A percentile compares a stretch with the other conserved stretches of the same genome.
phyloP scores from a whole-genome alignment of 176 grass and related monocot genomes.

The Dactylis glomerata region DNA sequence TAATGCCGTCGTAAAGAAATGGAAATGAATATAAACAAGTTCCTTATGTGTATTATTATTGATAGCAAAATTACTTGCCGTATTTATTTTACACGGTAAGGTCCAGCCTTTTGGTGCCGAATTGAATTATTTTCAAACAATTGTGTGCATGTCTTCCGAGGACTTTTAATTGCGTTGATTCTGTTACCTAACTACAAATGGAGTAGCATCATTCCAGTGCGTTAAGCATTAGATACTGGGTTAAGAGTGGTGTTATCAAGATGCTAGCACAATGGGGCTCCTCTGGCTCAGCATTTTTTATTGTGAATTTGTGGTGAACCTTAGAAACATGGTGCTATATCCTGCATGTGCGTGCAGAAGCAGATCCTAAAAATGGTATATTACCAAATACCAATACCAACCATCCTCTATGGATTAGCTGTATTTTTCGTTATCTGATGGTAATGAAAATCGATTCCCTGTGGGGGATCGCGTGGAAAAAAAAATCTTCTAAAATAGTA shows the following conservation, averaged over 20 bases:
- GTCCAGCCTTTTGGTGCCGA: neutral
- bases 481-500: neutral
- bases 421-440: no score
- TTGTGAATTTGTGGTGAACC: neutral
- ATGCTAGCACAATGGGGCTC: neutral
- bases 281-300: neutral
- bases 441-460: no score
- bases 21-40: neutral
- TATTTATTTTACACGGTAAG: neutral
- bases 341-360: slow-evolving; percentile 10
- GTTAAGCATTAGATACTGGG: neutral
- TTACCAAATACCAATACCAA: no score
- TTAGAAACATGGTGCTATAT: neutral
- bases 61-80: neutral
- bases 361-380: neutral
- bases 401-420: no score
- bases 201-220: neutral
- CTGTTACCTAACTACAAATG: neutral
- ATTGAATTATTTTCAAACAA: neutral
- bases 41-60: neutral
- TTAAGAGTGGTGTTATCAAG: neutral
- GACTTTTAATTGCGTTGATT: neutral
- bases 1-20: neutral
- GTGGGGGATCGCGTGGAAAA: no score
- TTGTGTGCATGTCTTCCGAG: neutral